Evolutionary conservation across 169 alveolate species (phyloP), one percentile per base, ranked within the genome.

Genomic region (Cryptosporidium viatorum): DNA sequence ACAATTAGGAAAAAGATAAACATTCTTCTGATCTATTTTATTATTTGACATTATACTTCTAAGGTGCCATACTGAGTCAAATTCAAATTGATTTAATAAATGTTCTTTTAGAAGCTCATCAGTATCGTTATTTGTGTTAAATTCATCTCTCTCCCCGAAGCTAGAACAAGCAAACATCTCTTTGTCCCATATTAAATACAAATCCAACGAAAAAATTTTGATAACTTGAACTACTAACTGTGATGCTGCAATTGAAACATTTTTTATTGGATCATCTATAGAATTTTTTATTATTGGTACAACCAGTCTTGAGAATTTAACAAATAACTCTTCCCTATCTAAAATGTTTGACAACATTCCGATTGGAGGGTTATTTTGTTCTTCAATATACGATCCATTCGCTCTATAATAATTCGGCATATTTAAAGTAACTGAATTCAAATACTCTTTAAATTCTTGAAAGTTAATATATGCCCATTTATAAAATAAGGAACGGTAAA

Each of bases 61-160:
- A 12, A 80, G 59, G 18, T 80, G 89, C 89, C 89, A 80, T 18
- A 62, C 70, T 2, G 89, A 62, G 50, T 80, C 89, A 14, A 60
- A 65, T 31, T 80, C 89, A 45, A 41, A 65, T 16, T 80, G 89
- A 31, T 65, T 80, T 8, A 62, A 29, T n/a, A 80, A 65, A 58
- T 80, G 75, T 33, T 80, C 67, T 48, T 37, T 59, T 23, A 80
- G 39, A 21, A 65, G 41, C 35, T 80, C 75, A 16, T 80, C 89
- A 23, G 35, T n/a, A 31, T 55, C 60, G 23, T 41, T 23, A 29
- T 26, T 80, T 41, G 45, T 10, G 21, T 23, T 12, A 45, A 39
- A 21, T 26, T 33, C 71, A 43, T n/a, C 31, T 23, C 35, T 73
- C 21, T 45, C 89, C 33, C 65, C 80, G 18, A 59, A 59, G 52